A percentile compares a stretch with the other conserved stretches of the same genome.
Evolutionary conservation across 305 asterid species (phyloP).

Genomic region (Fraxinus albicans): DNA sequence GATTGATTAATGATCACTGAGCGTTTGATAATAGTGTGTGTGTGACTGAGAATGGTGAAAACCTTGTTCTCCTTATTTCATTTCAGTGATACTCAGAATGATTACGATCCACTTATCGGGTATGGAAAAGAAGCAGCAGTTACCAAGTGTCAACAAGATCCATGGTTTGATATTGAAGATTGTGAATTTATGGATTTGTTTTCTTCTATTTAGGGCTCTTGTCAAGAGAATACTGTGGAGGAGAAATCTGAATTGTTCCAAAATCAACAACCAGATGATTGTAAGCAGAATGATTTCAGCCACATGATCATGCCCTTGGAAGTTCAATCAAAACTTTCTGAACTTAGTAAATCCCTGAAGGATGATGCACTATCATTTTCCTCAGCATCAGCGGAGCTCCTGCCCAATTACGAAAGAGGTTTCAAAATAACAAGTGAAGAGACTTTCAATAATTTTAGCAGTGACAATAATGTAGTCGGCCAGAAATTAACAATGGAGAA

Average conservation of each 20-base stretch:
- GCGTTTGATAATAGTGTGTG: not conserved
- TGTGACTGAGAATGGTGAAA: constrained; percentile 15
- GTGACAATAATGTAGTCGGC: too few species aligned
- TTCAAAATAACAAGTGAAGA: too few species aligned
- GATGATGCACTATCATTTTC: constrained; percentile 16
- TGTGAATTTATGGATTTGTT: constrained; percentile 22
- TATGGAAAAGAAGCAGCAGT: constrained; percentile 3
- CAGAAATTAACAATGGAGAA: too few species aligned
- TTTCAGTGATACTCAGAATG: not conserved
- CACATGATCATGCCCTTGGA: not conserved
- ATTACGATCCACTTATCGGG: not conserved
- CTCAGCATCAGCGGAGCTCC: too few species aligned
- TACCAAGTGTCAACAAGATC: constrained; percentile 4
- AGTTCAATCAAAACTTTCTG: not conserved
- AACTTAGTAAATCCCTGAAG: constrained; percentile 6
- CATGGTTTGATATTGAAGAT: constrained; percentile 21
- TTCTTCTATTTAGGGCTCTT: constrained; percentile 16
- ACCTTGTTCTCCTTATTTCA: constrained; percentile 19
- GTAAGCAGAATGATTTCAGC: not conserved
- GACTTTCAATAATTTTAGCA: too few species aligned
- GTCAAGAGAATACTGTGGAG: not conserved
- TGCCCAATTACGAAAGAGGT: too few species aligned
- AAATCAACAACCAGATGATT: not conserved
- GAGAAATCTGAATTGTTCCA: not conserved
- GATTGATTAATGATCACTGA: not conserved